A percentile compares a stretch with the other conserved stretches of the same genome.
Conservation (phyloP, 2,329 filamentous ascomycete genomes). For the Epichloe sylvatica region DNA sequence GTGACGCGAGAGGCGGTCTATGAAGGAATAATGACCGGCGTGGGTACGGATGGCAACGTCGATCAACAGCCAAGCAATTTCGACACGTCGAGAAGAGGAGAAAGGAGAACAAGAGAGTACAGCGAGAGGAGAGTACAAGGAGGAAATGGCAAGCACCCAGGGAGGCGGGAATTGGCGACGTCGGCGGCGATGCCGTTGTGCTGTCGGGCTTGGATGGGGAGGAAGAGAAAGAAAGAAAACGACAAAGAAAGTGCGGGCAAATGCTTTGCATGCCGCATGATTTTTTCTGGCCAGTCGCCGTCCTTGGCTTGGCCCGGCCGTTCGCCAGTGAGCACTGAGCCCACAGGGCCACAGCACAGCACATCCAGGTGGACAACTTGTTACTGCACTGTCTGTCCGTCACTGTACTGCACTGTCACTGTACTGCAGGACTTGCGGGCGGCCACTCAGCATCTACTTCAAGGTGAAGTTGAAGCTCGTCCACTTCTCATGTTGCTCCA, state of each 20-base stretch:
- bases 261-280: constrained; percentile 10
- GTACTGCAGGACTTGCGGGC: too few relatives aligned
- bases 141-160: constrained; percentile 9
- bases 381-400: too few relatives aligned
- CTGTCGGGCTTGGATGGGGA: constrained; percentile 14
- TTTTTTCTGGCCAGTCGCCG: background rate
- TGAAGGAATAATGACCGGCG: constrained; percentile 2
- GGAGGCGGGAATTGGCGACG: constrained; percentile 12
- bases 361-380: too few relatives aligned
- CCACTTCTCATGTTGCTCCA: too few relatives aligned
- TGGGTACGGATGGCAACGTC: background rate
- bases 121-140: constrained; percentile 6
- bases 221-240: constrained; percentile 13
- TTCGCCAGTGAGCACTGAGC: background rate
- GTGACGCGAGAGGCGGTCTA: background rate
- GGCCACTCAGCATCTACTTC: too few relatives aligned
- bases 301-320: background rate
- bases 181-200: constrained; percentile 16
- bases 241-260: constrained; percentile 11
- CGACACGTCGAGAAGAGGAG: constrained; percentile 1
- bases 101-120: constrained; percentile 3
- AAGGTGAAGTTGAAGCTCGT: too few relatives aligned
- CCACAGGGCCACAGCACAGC: too few relatives aligned
- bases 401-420: too few relatives aligned
- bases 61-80: background rate